A percentile compares a stretch with the other conserved stretches of the same genome.
phyloP scores from a whole-genome alignment of 805 yeast species.

The Pichia insulana region DNA sequence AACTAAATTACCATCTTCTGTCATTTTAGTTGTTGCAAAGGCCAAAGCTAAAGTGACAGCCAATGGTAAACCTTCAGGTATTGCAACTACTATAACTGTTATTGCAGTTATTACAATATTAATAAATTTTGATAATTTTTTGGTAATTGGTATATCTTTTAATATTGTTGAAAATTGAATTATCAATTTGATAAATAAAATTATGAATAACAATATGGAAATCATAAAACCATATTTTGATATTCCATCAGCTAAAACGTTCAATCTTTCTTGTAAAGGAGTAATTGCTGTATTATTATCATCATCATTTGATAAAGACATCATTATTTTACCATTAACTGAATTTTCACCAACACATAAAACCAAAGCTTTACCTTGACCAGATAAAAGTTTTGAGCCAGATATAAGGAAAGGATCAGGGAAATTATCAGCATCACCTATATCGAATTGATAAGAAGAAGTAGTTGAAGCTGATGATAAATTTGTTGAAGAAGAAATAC shows the following conservation, averaged over 20 bases:
- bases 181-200: conserved; percentile 68
- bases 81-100: conserved; percentile 92
- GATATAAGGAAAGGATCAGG: conserved; percentile 83
- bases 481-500: conserved; percentile 10
- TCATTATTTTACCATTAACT: conserved; percentile 86
- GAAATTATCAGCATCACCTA: conserved; percentile 31
- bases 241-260: conserved; percentile 81
- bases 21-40: conserved; percentile 97
- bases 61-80: conserved; percentile 97
- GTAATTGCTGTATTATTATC: conserved; percentile 64
- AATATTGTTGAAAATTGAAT: conserved; percentile 42
- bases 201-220: conserved; percentile 71
- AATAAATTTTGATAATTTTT: conserved; percentile 77
- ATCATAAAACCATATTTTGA: conserved; percentile 90
- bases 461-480: conserved; percentile 7
- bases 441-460: conserved; percentile 23
- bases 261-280: conserved; percentile 78
- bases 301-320: conserved; percentile 62
- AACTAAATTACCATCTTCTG: conserved; percentile 92
- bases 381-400: conserved; percentile 81
- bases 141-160: conserved; percentile 45
- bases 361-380: conserved; percentile 77
- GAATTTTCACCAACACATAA: conserved; percentile 90
- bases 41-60: conserved; percentile 97
- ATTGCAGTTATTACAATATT: conserved; percentile 85